Conservation (phyloP, 345 rosid species). For the Mercurialis annua region DNA sequence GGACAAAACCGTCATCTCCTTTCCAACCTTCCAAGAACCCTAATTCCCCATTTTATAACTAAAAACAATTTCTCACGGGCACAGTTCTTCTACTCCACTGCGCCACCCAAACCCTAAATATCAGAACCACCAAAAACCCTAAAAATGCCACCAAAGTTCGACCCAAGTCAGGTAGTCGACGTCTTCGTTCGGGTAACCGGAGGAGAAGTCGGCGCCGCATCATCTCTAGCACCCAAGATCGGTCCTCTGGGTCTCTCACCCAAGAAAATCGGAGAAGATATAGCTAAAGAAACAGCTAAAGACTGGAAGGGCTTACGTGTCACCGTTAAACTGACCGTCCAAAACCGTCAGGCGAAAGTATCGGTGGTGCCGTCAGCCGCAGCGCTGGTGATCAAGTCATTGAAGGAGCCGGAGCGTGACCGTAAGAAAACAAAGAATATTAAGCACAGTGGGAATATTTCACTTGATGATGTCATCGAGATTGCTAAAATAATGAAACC, state of each 20-base stretch:
- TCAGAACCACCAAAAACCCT: not conserved
- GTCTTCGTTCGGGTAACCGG: conserved; percentile 23
- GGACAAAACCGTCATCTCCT: not conserved
- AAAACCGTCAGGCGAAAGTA: conserved; percentile 25
- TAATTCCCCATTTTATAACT: not conserved
- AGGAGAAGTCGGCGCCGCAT: conserved; percentile 22
- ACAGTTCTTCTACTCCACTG: not conserved
- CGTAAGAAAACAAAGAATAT: conserved; percentile 22
- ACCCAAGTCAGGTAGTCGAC: conserved; percentile 20
- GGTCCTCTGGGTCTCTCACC: conserved; percentile 20
- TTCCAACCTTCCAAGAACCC: conserved; percentile 5
- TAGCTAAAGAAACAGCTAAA: conserved; percentile 22
- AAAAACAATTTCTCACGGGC: too few species aligned
- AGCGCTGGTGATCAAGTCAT: conserved; percentile 14
- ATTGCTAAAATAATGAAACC: conserved; percentile 16
- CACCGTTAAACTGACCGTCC: conserved; percentile 19
- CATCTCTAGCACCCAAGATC: conserved; percentile 18
- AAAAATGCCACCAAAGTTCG: conserved; percentile 21
- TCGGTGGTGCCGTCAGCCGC: conserved; percentile 19
- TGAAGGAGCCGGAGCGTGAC: conserved; percentile 21
- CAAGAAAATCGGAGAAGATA: conserved; percentile 20
- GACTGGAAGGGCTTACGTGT: conserved; percentile 23
- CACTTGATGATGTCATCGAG: conserved; percentile 18
- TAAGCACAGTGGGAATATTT: conserved; percentile 12
- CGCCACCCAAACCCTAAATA: conserved; percentile 1